Percentiles rank a stretch among this genome's conserved stretches.
Evolutionary conservation across 2,329 filamentous ascomycete species (phyloP).

Genomic region (Epichloe gansuensis): DNA sequence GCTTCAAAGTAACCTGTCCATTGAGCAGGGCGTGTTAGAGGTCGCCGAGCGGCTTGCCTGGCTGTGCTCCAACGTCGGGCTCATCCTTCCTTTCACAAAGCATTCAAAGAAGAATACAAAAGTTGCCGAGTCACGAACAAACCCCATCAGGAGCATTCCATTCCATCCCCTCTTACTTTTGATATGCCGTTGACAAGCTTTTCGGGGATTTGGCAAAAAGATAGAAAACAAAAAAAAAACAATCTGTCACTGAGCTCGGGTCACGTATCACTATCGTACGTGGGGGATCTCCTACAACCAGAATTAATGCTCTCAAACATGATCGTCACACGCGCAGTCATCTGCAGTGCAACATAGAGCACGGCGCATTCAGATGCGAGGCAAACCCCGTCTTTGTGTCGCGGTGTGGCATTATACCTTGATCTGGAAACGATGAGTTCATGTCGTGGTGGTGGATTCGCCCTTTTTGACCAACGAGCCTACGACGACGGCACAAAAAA

Average conservation of each 20-base stretch:
- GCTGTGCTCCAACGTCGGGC: not conserved
- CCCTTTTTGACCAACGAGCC: not conserved
- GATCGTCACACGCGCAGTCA: not conserved
- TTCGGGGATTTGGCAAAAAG: no score
- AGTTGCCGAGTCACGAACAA: no score
- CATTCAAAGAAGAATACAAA: not conserved
- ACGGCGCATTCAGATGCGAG: not conserved
- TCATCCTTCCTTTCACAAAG: not conserved
- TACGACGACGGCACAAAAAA: not conserved
- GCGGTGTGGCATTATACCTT: constrained; percentile 2
- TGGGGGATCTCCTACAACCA: not conserved
- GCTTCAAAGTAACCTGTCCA: no score
- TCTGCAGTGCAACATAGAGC: not conserved
- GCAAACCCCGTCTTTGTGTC: not conserved
- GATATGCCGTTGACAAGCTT: no score
- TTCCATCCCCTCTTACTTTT: no score
- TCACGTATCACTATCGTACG: not conserved
- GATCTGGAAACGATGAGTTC: not conserved
- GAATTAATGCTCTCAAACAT: not conserved
- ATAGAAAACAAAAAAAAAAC: no score
- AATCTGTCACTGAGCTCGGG: not conserved
- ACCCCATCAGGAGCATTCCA: no score
- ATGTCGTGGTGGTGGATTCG: not conserved
- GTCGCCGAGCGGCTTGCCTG: no score
- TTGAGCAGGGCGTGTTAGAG: no score